phyloP scores from a whole-genome alignment of 1,139 yeast species.

The Eremothecium gossypii region DNA sequence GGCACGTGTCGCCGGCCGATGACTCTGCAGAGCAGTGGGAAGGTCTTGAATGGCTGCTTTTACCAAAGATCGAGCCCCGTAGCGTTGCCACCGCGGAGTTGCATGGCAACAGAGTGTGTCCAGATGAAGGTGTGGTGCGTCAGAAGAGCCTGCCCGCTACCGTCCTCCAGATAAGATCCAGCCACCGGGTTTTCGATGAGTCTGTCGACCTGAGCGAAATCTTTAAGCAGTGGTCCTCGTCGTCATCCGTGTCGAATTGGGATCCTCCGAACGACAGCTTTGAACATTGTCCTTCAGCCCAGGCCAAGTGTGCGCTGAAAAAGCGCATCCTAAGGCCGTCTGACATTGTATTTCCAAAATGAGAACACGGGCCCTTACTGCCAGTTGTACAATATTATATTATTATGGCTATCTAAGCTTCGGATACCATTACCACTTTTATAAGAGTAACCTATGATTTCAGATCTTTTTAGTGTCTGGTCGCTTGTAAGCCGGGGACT shows the following conservation, averaged over 20 bases:
- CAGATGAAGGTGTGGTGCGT: not conserved
- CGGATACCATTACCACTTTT: not conserved
- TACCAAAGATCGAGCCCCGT: not conserved
- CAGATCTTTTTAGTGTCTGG: not conserved
- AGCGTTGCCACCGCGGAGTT: not conserved
- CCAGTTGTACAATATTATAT: not conserved
- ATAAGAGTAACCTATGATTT: not conserved
- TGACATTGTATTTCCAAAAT: constrained; percentile 2
- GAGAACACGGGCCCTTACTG: not conserved
- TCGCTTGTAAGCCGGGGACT: too few relatives aligned
- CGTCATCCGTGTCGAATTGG: constrained; percentile 1
- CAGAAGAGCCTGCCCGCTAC: constrained; percentile 4
- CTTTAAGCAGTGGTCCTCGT: constrained; percentile 1
- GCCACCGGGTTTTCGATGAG: constrained; percentile 5
- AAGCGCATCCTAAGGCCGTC: constrained; percentile 1
- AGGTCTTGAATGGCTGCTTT: constrained; percentile 1
- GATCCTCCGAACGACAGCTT: constrained; percentile 6
- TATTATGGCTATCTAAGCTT: not conserved
- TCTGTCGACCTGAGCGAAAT: constrained; percentile 1
- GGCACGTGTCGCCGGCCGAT: constrained; percentile 12
- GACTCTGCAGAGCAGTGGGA: not conserved
- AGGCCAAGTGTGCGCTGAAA: constrained; percentile 1
- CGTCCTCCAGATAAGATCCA: constrained; percentile 4
- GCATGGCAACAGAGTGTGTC: not conserved
- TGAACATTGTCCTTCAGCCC: constrained; percentile 7